phyloP scores from a whole-genome alignment of 129 eudicot genomes.

The Flaveria trinervia region DNA sequence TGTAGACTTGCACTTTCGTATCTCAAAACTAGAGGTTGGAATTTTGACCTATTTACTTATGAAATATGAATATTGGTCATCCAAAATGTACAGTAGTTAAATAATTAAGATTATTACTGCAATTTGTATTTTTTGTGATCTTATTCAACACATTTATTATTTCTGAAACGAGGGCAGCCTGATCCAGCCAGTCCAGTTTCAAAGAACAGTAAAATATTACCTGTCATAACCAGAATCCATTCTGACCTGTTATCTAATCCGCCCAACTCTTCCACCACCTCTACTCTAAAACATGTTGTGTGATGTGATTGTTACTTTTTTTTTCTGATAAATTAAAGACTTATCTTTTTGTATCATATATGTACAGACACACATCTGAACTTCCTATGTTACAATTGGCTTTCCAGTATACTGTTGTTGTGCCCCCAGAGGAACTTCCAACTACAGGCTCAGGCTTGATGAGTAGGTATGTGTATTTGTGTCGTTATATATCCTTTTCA shows the following conservation, averaged over 20 bases:
- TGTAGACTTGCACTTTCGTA: not conserved
- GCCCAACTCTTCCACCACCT: not conserved
- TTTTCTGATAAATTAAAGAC: not conserved
- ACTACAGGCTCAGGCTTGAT: constrained; percentile 43
- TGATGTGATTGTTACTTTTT: not conserved
- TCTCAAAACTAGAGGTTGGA: not conserved
- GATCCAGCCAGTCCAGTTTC: not conserved
- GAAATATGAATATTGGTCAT: not conserved
- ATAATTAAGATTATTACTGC: too few relatives aligned
- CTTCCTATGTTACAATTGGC: constrained; percentile 90
- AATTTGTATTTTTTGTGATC: not conserved
- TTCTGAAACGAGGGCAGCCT: not conserved
- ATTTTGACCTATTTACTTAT: not conserved
- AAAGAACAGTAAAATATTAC: not conserved
- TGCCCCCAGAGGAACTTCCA: constrained; percentile 69
- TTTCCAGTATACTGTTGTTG: constrained; percentile 85
- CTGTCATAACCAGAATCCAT: not conserved
- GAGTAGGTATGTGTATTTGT: constrained; percentile 57
- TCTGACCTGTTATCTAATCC: not conserved
- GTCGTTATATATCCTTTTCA: constrained; percentile 5
- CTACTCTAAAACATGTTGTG: not conserved
- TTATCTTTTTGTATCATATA: constrained; percentile 16
- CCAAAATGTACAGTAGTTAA: not conserved
- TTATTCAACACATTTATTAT: not conserved
- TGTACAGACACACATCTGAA: constrained; percentile 73